Base-by-base conservation (phyloP, 2,329 filamentous ascomycete species). In the Pseudogymnoascus sp. region DNA sequence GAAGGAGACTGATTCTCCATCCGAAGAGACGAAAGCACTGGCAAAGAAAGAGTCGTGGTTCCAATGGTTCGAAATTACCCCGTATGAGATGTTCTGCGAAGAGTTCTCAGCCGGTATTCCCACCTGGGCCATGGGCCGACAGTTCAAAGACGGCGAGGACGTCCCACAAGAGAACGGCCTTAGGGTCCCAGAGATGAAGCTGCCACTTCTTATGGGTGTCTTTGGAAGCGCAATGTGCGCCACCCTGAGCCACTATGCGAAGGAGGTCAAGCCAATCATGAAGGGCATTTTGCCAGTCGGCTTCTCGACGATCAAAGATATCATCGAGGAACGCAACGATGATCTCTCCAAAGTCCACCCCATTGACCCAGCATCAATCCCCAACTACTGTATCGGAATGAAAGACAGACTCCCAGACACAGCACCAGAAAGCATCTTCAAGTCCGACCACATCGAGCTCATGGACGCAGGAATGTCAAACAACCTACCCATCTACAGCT, bases 401-500 rank as follows among this genome's bases (percentile, higher is more conserved):
- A 82, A 89, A 69, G 86, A 84, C 11, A 81, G 84, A 65, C 80
- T 99, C 6, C 89, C 91, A 0, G 76, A 83, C 0, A 90, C 90
- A 0, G 89, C 88, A n/a, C 92, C 95, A 0, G 84, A 87, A 33
- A 91, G 85, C 64, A 84, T 96, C 40, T 86, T 90, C 70, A 79
- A 84, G 16, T 82, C 81, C 13, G 81, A 87, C 50, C 88, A 96
- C 73, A 81, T 93, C 16, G 87, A 90, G 67, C 81, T 93, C 14
- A 97, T 97, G 93, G 95, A 99, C 74, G 93, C 95, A 1, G 95
- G 95, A 61, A 99, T 99, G 95, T 96, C 90, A 67, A 97, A 99
- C 74, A 99, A 99, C 72, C 80, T 99, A 7, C 95, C 95, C 1
- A 93, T 97, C 44, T 99, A 99, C 73, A 95, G 95, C 0, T 82